Evolutionary conservation across 805 yeast genomes (phyloP).

Genomic region (Teunomyces funiuensis): DNA sequence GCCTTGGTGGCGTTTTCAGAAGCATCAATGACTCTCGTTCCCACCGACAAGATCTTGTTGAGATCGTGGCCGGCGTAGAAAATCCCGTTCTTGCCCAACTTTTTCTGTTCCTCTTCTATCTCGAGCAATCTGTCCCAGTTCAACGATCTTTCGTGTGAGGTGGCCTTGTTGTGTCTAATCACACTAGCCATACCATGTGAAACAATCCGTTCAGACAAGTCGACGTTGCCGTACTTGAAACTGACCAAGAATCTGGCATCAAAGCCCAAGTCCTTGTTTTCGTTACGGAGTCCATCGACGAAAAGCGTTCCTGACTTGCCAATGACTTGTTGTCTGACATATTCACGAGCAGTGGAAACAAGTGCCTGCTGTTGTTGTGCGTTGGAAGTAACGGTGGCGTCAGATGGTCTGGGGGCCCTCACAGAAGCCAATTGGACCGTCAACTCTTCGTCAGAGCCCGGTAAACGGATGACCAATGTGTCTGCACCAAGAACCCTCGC

Average conservation of each 20-base stretch:
- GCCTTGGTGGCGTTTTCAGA: constrained; percentile 74
- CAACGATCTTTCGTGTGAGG: constrained; percentile 61
- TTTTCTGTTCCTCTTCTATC: constrained; percentile 60
- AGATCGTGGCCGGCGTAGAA: constrained; percentile 45
- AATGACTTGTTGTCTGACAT: constrained; percentile 62
- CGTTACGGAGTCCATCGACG: constrained; percentile 65
- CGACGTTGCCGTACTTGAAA: constrained; percentile 51
- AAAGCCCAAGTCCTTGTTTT: constrained; percentile 51
- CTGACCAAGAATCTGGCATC: constrained; percentile 70
- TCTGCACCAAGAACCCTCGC: constrained; percentile 67
- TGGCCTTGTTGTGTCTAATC: constrained; percentile 72
- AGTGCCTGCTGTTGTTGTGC: constrained; percentile 46
- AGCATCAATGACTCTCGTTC: constrained; percentile 72
- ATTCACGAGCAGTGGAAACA: constrained; percentile 70
- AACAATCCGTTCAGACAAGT: constrained; percentile 62
- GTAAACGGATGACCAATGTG: constrained; percentile 55
- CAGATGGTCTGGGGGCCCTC: constrained; percentile 70
- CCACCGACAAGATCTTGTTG: constrained; percentile 49
- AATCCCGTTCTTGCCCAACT: constrained; percentile 57
- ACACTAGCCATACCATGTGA: constrained; percentile 74
- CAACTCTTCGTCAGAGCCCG: constrained; percentile 48
- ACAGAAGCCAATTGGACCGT: constrained; percentile 76
- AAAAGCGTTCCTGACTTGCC: constrained; percentile 64
- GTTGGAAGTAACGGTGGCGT: constrained; percentile 44
- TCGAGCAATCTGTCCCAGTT: constrained; percentile 78